Evolutionary conservation across 306 rosid genomes (phyloP).

Genomic region (Vigna hirtella): DNA sequence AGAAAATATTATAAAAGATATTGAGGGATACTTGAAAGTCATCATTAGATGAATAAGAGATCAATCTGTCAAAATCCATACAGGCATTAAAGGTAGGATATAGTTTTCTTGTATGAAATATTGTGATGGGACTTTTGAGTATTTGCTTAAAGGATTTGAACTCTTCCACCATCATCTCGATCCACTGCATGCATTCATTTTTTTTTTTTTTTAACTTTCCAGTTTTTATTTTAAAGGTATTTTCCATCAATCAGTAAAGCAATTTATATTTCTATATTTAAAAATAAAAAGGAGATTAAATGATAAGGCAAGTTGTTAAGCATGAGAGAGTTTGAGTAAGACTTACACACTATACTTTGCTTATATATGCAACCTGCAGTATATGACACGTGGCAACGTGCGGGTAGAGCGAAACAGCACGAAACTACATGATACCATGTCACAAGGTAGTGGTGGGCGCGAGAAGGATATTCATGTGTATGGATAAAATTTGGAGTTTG

Average conservation of each 20-base stretch:
- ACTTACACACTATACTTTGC: neutral
- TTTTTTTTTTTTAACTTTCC: too few species aligned
- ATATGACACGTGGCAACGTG: constrained; percentile 4
- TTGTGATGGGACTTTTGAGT: neutral
- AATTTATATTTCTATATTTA: neutral
- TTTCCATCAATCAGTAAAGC: too few species aligned
- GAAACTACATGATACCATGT: neutral
- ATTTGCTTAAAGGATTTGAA: neutral
- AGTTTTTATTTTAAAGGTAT: too few species aligned
- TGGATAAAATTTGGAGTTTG: constrained; percentile 12
- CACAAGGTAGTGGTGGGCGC: neutral
- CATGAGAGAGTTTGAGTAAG: too few species aligned
- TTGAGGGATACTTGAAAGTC: neutral
- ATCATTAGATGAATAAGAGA: neutral
- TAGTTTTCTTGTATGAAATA: too few species aligned
- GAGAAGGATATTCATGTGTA: constrained; percentile 16
- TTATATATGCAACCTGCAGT: neutral
- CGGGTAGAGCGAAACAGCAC: neutral
- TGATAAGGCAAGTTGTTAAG: neutral
- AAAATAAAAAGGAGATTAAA: neutral
- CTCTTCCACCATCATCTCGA: neutral
- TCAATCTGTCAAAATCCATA: neutral
- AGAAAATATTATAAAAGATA: neutral
- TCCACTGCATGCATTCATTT: neutral
- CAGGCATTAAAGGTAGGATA: neutral